Percentiles rank a stretch among this genome's conserved stretches.
These are phyloP conservation scores for Moricandia moricandioides DNA, from an alignment of 345 rosid species.

Conservation along the genomic window DNA sequence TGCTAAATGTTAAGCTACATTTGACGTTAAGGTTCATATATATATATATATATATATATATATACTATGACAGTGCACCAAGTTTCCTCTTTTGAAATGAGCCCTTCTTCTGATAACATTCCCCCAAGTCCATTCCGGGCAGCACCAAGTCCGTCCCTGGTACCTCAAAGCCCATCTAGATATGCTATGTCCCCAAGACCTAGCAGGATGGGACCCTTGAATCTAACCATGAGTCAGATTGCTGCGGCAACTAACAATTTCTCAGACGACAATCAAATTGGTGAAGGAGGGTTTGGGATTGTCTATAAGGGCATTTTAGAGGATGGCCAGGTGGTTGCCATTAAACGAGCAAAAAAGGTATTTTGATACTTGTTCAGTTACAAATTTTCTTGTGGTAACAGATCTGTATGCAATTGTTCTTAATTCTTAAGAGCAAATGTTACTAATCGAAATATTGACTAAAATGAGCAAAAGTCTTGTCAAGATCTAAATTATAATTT, in stretches of 20 bases:
- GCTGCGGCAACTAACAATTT: slow-evolving; percentile 68
- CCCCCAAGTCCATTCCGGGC: slow-evolving; percentile 40
- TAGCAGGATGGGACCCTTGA: slow-evolving; percentile 57
- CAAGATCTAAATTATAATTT: neutral
- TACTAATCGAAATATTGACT: neutral
- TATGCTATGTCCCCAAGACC: slow-evolving; percentile 74
- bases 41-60: too few species aligned
- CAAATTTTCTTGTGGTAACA: neutral
- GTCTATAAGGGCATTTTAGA: slow-evolving; percentile 78
- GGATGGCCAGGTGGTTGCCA: slow-evolving; percentile 74
- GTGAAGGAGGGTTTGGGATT: slow-evolving; percentile 93
- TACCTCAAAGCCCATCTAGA: slow-evolving; percentile 88
- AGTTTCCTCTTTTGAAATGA: slow-evolving; percentile 50
- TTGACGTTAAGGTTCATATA: slow-evolving; percentile 16
- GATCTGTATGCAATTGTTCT: neutral
- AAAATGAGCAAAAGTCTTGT: neutral
- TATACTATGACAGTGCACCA: slow-evolving; percentile 55
- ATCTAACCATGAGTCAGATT: slow-evolving; percentile 59
- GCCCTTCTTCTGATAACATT: slow-evolving; percentile 54
- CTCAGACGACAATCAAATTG: slow-evolving; percentile 58
- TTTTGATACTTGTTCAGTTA: slow-evolving; percentile 2
- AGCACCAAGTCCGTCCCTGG: slow-evolving; percentile 61
- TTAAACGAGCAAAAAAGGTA: slow-evolving; percentile 97
- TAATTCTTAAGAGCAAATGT: neutral
- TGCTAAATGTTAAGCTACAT: neutral